Conservation (phyloP, 495 filamentous ascomycete species). For the Podospora pseudopauciseta region DNA sequence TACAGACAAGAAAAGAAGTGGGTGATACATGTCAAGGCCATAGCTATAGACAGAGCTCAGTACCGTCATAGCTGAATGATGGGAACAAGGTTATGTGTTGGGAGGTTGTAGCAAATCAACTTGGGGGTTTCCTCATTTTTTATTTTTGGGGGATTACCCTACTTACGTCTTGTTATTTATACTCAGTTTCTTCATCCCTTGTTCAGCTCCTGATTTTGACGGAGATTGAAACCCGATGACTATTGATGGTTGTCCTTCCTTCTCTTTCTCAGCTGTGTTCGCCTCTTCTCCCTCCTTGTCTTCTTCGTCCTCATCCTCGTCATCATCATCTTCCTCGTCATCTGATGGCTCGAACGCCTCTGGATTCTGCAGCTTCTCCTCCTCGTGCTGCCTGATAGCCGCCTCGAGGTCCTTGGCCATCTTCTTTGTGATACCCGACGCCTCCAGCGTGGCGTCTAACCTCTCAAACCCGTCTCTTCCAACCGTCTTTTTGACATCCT, state of each 20-base stretch:
- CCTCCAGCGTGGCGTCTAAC: constrained; percentile 84
- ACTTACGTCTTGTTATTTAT: constrained; percentile 23
- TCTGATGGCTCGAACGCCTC: constrained; percentile 33
- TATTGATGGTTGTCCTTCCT: constrained; percentile 27
- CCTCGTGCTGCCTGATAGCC: constrained; percentile 69
- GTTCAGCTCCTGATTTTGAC: constrained; percentile 7
- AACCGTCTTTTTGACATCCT: constrained; percentile 73
- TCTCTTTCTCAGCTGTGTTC: constrained; percentile 26
- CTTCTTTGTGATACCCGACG: constrained; percentile 92
- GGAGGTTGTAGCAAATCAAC: no score
- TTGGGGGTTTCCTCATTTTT: no score
- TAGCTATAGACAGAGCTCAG: no score
- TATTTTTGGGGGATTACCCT: no score
- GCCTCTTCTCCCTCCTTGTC: constrained; percentile 62
- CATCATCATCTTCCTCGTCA: constrained; percentile 60
- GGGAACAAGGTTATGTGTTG: no score
- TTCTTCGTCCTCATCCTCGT: constrained; percentile 65
- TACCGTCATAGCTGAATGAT: no score
- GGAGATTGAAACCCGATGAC: constrained; percentile 8
- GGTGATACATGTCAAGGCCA: no score
- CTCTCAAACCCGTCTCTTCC: constrained; percentile 60
- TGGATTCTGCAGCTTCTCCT: constrained; percentile 24
- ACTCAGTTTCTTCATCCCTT: constrained; percentile 23
- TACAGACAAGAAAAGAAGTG: no score
- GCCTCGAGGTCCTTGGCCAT: constrained; percentile 88